A percentile compares a stretch with the other conserved stretches of the same genome.
Evolutionary conservation across 2,329 filamentous ascomycete genomes (phyloP).

Genomic region (Bipolaris cookei): DNA sequence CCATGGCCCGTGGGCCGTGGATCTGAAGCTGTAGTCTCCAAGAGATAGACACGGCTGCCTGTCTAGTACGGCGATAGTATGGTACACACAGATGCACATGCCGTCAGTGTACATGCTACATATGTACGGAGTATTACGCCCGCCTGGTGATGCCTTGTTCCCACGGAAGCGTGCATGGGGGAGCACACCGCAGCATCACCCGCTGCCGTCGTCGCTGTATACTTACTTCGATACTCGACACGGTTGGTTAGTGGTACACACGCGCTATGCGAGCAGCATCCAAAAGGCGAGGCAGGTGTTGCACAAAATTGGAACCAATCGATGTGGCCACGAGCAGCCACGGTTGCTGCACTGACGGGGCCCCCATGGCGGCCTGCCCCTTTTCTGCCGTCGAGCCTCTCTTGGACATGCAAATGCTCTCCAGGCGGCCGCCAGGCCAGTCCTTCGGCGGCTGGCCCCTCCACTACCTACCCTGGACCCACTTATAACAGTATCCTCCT

Average conservation of each 20-base stretch:
- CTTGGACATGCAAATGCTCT: constrained; percentile 1
- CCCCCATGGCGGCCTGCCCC: constrained; percentile 27
- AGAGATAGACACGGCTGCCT: constrained; percentile 4
- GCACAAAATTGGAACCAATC: constrained; percentile 28
- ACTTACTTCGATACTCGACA: no score
- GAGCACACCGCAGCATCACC: constrained; percentile 1
- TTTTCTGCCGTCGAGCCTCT: constrained; percentile 30
- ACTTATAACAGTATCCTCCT: constrained; percentile 28
- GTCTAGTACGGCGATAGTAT: constrained; percentile 2
- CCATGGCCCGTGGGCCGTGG: constrained; percentile 22
- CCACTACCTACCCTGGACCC: constrained; percentile 17
- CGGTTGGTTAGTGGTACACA: not conserved
- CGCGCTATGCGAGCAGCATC: not conserved
- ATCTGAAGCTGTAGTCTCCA: constrained; percentile 19
- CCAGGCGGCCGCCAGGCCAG: not conserved
- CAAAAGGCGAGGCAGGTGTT: constrained; percentile 1
- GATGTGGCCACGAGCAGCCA: constrained; percentile 26
- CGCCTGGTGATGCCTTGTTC: not conserved
- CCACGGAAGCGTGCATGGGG: constrained; percentile 8
- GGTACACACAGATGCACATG: no score
- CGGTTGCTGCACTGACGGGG: constrained; percentile 3
- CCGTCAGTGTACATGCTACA: no score
- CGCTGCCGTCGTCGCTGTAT: not conserved
- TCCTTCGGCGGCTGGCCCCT: constrained; percentile 11
- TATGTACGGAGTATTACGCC: no score